A percentile compares a stretch with the other conserved stretches of the same genome.
These are phyloP conservation scores for Solanum arcanum DNA, from an alignment of 257 asterid species.

Conservation along the genomic window DNA sequence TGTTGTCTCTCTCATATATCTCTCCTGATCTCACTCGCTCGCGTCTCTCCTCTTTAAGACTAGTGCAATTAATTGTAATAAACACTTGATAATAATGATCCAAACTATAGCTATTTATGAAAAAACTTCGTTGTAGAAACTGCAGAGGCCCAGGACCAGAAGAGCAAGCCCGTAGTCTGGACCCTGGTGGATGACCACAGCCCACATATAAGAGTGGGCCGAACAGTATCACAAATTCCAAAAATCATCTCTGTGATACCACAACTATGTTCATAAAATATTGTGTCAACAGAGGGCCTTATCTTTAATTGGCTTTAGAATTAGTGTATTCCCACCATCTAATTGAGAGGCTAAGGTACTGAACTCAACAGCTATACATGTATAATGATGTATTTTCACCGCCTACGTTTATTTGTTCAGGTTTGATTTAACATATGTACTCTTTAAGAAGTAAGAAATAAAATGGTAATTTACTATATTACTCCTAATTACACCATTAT, in stretches of 20 bases:
- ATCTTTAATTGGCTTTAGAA: background rate
- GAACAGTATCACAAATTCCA: background rate
- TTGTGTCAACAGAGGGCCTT: background rate
- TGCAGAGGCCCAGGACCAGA: background rate
- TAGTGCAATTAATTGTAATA: background rate
- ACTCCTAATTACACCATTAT: too few species aligned
- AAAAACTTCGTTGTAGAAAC: background rate
- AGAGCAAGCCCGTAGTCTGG: background rate
- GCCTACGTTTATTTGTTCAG: background rate
- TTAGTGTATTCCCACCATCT: background rate
- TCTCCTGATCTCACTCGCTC: background rate
- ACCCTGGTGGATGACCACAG: background rate
- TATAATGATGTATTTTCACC: too few species aligned
- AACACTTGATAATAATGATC: background rate
- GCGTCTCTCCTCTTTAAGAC: background rate
- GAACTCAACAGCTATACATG: too few species aligned
- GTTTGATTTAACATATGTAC: background rate
- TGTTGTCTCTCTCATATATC: too few species aligned
- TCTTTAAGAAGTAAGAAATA: background rate
- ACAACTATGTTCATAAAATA: background rate
- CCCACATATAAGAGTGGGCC: background rate
- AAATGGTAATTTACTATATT: background rate
- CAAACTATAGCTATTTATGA: too few species aligned
- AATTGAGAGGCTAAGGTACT: background rate
- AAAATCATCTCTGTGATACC: background rate